phyloP scores from a whole-genome alignment of 108 stramenopile genomes.

The Skeletonema potamos region DNA sequence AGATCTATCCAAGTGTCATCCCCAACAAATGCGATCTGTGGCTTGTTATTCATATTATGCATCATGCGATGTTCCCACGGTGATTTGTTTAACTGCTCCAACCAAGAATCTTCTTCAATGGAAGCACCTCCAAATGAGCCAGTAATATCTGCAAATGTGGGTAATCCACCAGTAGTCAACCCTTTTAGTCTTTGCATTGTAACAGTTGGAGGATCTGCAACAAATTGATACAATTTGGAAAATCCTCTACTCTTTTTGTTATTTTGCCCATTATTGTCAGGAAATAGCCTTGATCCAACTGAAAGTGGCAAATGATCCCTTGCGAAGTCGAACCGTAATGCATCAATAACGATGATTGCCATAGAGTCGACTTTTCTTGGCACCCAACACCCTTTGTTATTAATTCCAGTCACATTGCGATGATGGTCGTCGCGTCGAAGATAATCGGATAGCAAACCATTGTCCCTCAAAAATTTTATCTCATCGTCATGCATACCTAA shows the following conservation, averaged over 20 bases:
- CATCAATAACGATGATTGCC: constrained; percentile 92
- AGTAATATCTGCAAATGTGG: constrained; percentile 95
- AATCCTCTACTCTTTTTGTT: constrained; percentile 34
- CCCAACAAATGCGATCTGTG: constrained; percentile 86
- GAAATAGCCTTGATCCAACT: constrained; percentile 58
- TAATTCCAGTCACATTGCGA: not conserved
- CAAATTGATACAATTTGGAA: constrained; percentile 79
- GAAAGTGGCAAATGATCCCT: constrained; percentile 70
- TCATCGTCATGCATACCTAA: constrained; percentile 16
- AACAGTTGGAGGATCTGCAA: constrained; percentile 98
- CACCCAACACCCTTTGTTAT: constrained; percentile 70
- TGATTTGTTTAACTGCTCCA: constrained; percentile 56
- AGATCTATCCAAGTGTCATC: constrained; percentile 98
- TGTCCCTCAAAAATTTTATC: constrained; percentile 3
- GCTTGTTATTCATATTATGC: constrained; percentile 4
- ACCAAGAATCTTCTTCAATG: constrained; percentile 88
- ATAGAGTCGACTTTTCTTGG: constrained; percentile 75
- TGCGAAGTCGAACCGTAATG: constrained; percentile 95
- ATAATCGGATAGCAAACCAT: constrained; percentile 15
- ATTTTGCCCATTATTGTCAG: constrained; percentile 9
- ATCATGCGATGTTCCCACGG: constrained; percentile 3
- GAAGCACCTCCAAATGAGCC: constrained; percentile 66
- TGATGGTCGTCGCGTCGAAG: not conserved
- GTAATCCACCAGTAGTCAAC: constrained; percentile 93
- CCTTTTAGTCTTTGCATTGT: constrained; percentile 98